A percentile compares a stretch with the other conserved stretches of the same genome.
phyloP scores from a whole-genome alignment of 805 yeast species.

The Metschnikowia matae region DNA sequence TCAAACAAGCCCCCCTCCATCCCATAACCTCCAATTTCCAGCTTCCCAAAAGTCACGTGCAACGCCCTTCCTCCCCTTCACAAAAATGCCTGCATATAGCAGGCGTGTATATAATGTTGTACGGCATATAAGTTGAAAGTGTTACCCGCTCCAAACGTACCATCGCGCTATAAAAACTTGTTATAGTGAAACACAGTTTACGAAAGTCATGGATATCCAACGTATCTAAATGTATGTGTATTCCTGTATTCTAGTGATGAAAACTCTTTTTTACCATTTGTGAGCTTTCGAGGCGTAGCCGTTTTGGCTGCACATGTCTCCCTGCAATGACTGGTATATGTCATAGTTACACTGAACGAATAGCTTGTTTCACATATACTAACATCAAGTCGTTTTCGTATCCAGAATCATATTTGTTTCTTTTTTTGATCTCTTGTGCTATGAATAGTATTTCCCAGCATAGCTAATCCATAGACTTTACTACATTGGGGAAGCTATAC shows the following conservation, averaged over 20 bases:
- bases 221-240: slow-evolving; percentile 1
- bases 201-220: neutral
- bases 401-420: no score
- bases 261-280: slow-evolving; percentile 31
- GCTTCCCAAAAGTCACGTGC: no score
- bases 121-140: neutral
- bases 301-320: slow-evolving; percentile 49
- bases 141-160: slow-evolving; percentile 12
- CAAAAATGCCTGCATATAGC: neutral
- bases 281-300: slow-evolving; percentile 41
- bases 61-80: no score
- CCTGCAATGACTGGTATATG: slow-evolving; percentile 66
- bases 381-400: neutral
- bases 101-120: no score
- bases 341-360: slow-evolving; percentile 82
- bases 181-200: neutral
- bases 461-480: no score
- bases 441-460: no score
- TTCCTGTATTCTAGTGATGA: slow-evolving; percentile 30
- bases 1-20: no score
- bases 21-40: no score
- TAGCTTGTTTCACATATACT: neutral
- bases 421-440: no score
- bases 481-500: no score
- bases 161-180: slow-evolving; percentile 6